Evolutionary conservation across 78 protist species (phyloP).

Genomic region (Pigoraptor vietnamica): DNA sequence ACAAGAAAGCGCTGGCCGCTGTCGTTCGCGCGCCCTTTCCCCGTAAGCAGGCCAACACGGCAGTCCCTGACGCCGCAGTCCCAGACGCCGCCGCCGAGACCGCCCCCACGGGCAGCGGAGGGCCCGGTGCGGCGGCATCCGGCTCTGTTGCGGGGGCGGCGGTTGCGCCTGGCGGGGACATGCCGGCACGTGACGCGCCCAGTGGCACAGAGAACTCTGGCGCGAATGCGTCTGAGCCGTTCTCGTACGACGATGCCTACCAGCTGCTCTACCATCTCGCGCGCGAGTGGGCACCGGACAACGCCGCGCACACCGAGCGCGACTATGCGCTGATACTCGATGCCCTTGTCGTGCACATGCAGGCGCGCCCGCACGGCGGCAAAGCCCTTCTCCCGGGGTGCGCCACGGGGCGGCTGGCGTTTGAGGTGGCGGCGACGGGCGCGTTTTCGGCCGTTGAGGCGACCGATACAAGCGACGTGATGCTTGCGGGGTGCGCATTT

Average conservation of each 20-base stretch:
- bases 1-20: neutral
- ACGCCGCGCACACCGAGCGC: neutral
- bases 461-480: neutral
- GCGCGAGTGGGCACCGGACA: neutral
- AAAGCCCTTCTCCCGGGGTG: neutral
- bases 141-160: too few relatives aligned
- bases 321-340: neutral
- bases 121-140: too few relatives aligned
- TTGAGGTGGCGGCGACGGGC: neutral
- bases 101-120: too few relatives aligned
- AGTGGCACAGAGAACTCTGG: neutral
- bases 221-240: neutral
- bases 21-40: neutral
- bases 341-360: neutral
- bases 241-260: neutral
- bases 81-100: too few relatives aligned
- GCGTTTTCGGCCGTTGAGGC: neutral
- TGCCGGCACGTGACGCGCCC: too few relatives aligned
- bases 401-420: neutral
- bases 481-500: neutral
- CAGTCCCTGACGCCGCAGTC: too few relatives aligned
- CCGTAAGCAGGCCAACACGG: too few relatives aligned
- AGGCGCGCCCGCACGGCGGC: neutral
- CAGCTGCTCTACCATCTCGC: neutral
- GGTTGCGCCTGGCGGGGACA: too few relatives aligned